phyloP scores from a whole-genome alignment of 2,329 filamentous ascomycete species.

The Zopfia rhizophila region DNA sequence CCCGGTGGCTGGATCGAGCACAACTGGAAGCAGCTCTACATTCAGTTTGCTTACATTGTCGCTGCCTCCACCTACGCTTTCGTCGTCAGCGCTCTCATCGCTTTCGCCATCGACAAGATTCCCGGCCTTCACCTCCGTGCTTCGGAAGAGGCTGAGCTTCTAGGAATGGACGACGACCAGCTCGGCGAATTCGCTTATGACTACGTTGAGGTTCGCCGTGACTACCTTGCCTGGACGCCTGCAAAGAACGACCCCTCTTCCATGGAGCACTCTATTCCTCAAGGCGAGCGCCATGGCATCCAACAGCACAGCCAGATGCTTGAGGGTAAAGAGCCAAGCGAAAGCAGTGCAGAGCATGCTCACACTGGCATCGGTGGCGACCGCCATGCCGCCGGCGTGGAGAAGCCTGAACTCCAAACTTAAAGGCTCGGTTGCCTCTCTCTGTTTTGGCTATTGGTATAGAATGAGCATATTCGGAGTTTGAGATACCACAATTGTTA shows the following conservation, averaged over 20 bases:
- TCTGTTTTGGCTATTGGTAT: slow-evolving; percentile 23
- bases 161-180: slow-evolving; percentile 91
- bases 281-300: slow-evolving; percentile 75
- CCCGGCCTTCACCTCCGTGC: slow-evolving; percentile 83
- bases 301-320: slow-evolving; percentile 74
- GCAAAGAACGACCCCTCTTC: slow-evolving; percentile 72
- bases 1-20: slow-evolving; percentile 79
- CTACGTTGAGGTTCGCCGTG: slow-evolving; percentile 87
- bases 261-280: slow-evolving; percentile 70
- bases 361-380: slow-evolving; percentile 64
- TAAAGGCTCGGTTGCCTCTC: slow-evolving; percentile 10
- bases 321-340: slow-evolving; percentile 64
- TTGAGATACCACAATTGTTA: slow-evolving; percentile 44
- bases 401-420: slow-evolving; percentile 47
- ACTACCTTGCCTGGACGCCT: slow-evolving; percentile 89
- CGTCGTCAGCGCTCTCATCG: slow-evolving; percentile 76
- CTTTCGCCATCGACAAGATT: slow-evolving; percentile 77
- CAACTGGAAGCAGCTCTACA: slow-evolving; percentile 79
- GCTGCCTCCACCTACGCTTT: slow-evolving; percentile 76
- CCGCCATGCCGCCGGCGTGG: slow-evolving; percentile 58
- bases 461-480: slow-evolving; percentile 36
- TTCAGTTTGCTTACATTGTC: slow-evolving; percentile 80
- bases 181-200: slow-evolving; percentile 91
- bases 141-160: slow-evolving; percentile 82
- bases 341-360: slow-evolving; percentile 52